A percentile compares a stretch with the other conserved stretches of the same genome.
phyloP scores from a whole-genome alignment of 306 rosid genomes.

The Acacia crassicarpa region DNA sequence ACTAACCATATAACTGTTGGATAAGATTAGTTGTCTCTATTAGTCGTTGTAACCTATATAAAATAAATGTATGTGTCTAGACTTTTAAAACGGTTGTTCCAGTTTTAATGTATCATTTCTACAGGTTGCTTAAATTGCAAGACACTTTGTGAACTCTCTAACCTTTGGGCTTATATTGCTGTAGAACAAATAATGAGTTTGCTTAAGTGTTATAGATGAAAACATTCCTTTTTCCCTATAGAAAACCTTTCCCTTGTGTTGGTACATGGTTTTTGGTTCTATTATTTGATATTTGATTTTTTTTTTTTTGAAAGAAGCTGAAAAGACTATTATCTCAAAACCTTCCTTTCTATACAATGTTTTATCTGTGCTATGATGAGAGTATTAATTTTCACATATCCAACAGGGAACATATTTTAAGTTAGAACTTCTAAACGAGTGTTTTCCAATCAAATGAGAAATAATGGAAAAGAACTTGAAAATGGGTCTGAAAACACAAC shows the following conservation, averaged over 20 bases:
- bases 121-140: slow-evolving; percentile 1
- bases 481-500: background rate
- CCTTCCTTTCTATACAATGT: background rate
- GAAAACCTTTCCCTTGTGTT: background rate
- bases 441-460: background rate
- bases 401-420: background rate
- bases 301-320: background rate
- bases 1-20: too few relatives aligned
- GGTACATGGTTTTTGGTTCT: background rate
- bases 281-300: background rate
- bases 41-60: too few relatives aligned
- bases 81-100: too few relatives aligned
- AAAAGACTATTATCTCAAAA: background rate
- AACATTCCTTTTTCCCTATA: background rate
- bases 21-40: too few relatives aligned
- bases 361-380: background rate
- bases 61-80: too few relatives aligned
- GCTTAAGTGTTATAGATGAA: background rate
- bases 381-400: background rate
- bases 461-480: background rate
- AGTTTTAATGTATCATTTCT: too few relatives aligned
- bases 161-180: background rate
- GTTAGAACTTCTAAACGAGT: background rate
- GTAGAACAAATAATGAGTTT: slow-evolving; percentile 6
- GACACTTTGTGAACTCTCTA: background rate